Conservation (phyloP, 2,329 filamentous ascomycete species). For the Amesomyces nigricolor region DNA sequence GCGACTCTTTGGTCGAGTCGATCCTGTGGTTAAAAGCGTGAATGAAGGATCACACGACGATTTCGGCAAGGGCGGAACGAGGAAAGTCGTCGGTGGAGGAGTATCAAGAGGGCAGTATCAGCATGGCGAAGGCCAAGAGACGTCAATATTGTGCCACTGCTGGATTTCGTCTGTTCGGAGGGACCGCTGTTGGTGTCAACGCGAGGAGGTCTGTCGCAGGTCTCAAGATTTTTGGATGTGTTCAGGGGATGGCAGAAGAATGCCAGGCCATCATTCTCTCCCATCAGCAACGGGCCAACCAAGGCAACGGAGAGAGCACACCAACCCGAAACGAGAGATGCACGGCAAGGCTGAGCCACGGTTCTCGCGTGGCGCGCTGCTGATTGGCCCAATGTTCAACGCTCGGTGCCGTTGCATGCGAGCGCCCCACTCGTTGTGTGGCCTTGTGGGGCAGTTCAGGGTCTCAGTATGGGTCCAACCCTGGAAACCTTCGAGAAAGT, state of each 20-base stretch:
- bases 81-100: background rate
- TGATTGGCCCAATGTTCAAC: conserved; percentile 8
- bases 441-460: background rate
- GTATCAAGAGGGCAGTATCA: background rate
- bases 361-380: background rate
- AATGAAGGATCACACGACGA: background rate
- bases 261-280: background rate
- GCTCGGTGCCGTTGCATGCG: conserved; percentile 1
- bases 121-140: background rate
- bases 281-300: background rate
- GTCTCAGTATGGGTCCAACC: too few species aligned
- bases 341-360: conserved; percentile 16
- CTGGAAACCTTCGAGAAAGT: too few species aligned
- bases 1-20: background rate
- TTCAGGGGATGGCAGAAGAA: background rate
- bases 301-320: background rate
- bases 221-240: background rate
- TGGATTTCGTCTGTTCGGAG: background rate
- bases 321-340: conserved; percentile 3
- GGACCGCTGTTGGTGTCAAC: background rate
- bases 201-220: conserved; percentile 1
- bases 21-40: too few species aligned
- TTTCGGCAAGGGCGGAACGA: background rate
- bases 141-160: background rate
- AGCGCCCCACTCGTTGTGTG: background rate